A percentile compares a stretch with the other conserved stretches of the same genome.
Evolutionary conservation across 1,139 yeast species (phyloP).

Genomic region (Kurtzmaniella quercitrusa): DNA sequence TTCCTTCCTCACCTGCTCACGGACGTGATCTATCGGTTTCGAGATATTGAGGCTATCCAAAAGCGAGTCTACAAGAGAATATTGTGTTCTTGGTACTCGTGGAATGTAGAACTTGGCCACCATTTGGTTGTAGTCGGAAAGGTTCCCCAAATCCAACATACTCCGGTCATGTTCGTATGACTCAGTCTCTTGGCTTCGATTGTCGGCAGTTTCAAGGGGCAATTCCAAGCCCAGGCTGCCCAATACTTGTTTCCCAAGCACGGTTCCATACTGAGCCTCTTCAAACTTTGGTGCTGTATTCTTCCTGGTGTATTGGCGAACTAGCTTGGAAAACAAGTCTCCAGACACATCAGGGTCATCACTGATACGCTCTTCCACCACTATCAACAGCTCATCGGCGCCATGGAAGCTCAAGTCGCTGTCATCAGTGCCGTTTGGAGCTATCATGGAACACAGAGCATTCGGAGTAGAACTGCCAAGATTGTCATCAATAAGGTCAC

Average conservation of each 20-base stretch:
- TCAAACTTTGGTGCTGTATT: not conserved
- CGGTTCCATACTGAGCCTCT: not conserved
- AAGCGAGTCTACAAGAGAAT: conserved; percentile 5
- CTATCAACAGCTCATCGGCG: conserved; percentile 1
- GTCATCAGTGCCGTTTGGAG: no score
- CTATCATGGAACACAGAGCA: not conserved
- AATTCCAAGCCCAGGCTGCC: not conserved
- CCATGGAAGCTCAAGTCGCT: not conserved
- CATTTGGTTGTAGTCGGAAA: conserved; percentile 1
- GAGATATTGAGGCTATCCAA: conserved; percentile 1
- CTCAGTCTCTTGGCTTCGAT: not conserved
- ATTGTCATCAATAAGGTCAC: not conserved
- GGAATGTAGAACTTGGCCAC: conserved; percentile 6
- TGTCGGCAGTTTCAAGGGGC: not conserved
- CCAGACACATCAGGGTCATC: not conserved
- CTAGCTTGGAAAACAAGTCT: not conserved
- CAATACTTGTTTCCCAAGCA: not conserved
- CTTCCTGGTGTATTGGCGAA: not conserved
- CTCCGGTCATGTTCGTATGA: not conserved
- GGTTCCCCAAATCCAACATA: not conserved
- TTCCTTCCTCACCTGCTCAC: conserved; percentile 5
- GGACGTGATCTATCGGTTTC: not conserved
- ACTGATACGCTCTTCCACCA: not conserved
- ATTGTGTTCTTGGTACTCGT: conserved; percentile 1
- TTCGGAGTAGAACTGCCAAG: not conserved